Base-by-base conservation (phyloP, 1,139 yeast genomes). In the Candida neerlandica region DNA sequence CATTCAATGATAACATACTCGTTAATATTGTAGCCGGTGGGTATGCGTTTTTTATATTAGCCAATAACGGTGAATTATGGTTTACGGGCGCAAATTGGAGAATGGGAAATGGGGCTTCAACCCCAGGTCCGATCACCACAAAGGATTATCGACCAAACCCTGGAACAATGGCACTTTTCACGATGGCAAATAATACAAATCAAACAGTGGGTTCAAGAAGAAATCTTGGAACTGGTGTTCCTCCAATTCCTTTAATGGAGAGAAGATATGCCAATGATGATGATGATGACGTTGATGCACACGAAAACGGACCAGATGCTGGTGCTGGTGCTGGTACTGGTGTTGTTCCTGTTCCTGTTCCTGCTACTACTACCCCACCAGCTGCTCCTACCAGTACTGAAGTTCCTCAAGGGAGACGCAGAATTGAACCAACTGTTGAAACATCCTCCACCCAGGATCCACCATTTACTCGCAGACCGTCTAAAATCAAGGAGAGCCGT, bases 21-120 rank as follows among this genome's bases (percentile, higher is more conserved):
- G 70, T 79, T 4, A 89, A 84, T 58, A 69, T 86, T 1, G 72
- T 80, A 15, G 84, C 86, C 5, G 86, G 86, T 35, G 95, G 95
- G 1, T 86, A 75, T 59, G 77, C 86, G n/a, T 83, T 85, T 58
- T 81, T 84, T 43, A 67, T 87, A 0, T 65, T 86, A 43, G 78
- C 86, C 0, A 71, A 74, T 41, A 64, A 71, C 2, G 90, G 90
- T 0, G 70, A 75, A 7, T 58, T 85, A 12, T 84, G 71, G 60
- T 75, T 71, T 43, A 80, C 86, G 0, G 89, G 89, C 0, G 58
- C 70, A 4, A 69, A 72, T 18, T 83, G 82, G 74, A 74, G 73
- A 49, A 33, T 37, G 16, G 46, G 44, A 3, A n/a, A 23, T 19
- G 30, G 45, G 12, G 19, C 45, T 12, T 40, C 60, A 9, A 51